Percentiles rank a stretch among this genome's conserved stretches.
phyloP scores from a whole-genome alignment of 306 rosid species.

The Carpinus viminea region DNA sequence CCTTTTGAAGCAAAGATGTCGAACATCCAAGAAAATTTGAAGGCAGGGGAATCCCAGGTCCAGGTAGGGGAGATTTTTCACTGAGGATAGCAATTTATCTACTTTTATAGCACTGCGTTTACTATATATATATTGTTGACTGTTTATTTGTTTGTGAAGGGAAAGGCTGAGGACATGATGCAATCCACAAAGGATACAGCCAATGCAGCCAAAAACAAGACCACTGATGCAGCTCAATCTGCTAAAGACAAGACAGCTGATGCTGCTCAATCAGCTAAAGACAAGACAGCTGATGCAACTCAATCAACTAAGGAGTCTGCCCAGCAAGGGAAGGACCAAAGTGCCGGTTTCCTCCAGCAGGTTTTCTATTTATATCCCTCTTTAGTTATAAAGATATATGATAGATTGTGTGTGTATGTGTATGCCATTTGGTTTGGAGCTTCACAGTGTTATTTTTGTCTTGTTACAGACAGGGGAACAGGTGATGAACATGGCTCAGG shows the following conservation, averaged over 20 bases:
- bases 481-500: slow-evolving; percentile 61
- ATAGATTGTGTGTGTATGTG: no score
- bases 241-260: no score
- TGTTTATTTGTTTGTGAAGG: slow-evolving; percentile 20
- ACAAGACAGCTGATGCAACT: slow-evolving; percentile 39
- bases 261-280: slow-evolving; percentile 10
- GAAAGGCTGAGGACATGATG: slow-evolving; percentile 29
- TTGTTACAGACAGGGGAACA: slow-evolving; percentile 60
- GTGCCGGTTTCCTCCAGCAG: slow-evolving; percentile 57
- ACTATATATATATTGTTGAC: not conserved
- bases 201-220: slow-evolving; percentile 15
- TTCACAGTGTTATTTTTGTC: not conserved
- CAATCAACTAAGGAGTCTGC: slow-evolving; percentile 37
- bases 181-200: slow-evolving; percentile 43
- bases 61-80: slow-evolving; percentile 25
- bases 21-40: slow-evolving; percentile 45
- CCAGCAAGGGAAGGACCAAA: slow-evolving; percentile 43
- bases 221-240: no score
- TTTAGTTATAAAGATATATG: no score
- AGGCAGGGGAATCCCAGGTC: slow-evolving; percentile 42
- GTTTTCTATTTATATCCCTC: slow-evolving; percentile 14
- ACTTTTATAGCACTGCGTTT: not conserved
- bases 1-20: slow-evolving; percentile 45
- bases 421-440: no score
- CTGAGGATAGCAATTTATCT: not conserved